Conservation (phyloP, 1,284 basidiomycete species). For the Ganoderma meredithae region DNA sequence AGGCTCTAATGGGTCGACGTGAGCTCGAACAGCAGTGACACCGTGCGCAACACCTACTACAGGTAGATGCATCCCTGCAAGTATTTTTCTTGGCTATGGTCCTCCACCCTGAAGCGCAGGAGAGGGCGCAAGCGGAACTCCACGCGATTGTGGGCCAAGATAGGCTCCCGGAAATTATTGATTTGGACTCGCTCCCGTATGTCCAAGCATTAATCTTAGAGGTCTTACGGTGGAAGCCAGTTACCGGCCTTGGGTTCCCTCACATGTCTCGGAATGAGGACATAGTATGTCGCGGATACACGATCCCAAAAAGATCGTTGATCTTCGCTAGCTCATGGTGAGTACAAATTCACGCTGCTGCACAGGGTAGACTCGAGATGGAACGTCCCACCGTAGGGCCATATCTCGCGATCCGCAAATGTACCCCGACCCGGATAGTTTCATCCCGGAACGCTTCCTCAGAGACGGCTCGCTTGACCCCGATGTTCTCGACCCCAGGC, state of each 20-base stretch:
- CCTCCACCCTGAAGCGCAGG: conserved; percentile 42
- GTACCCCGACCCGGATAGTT: conserved; percentile 21
- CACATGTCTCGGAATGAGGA: conserved; percentile 23
- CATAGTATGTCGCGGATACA: conserved; percentile 31
- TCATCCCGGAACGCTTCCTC: conserved; percentile 12
- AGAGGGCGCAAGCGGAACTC: conserved; percentile 41
- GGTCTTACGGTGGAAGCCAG: conserved; percentile 31
- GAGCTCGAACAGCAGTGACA: too few species aligned
- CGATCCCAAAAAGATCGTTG: conserved; percentile 35
- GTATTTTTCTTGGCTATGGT: conserved; percentile 46
- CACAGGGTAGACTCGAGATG: too few species aligned
- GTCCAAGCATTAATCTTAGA: conserved; percentile 35
- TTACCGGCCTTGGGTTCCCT: conserved; percentile 25
- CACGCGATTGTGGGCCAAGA: conserved; percentile 36
- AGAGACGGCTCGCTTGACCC: conserved; percentile 15
- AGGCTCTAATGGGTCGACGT: too few species aligned
- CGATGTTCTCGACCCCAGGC: conserved; percentile 13
- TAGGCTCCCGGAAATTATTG: conserved; percentile 30
- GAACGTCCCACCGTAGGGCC: conserved; percentile 11
- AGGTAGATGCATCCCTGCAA: conserved; percentile 37
- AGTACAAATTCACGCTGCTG: not conserved
- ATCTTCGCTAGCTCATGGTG: conserved; percentile 27
- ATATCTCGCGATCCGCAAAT: conserved; percentile 10
- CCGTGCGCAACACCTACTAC: too few species aligned
- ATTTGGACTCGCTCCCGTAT: conserved; percentile 26